phyloP scores from a whole-genome alignment of 2,329 filamentous ascomycete genomes.

The Colletotrichum sp. region DNA sequence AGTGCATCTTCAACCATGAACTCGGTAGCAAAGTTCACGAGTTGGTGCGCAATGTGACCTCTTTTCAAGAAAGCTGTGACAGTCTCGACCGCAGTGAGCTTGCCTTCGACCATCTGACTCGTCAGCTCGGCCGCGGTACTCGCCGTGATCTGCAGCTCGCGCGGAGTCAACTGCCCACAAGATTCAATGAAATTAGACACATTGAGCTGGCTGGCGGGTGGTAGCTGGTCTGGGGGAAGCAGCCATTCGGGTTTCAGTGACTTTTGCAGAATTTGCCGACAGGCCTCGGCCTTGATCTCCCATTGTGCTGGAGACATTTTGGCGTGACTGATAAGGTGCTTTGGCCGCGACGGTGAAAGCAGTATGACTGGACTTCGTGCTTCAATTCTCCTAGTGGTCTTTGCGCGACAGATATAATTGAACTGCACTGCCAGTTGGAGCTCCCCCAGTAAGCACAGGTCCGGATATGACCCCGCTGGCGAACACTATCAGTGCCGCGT shows the following conservation, averaged over 20 bases:
- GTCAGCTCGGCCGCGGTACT: slow-evolving; percentile 35
- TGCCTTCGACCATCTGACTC: slow-evolving; percentile 25
- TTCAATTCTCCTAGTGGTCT: not conserved
- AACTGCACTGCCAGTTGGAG: not conserved
- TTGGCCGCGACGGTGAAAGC: not conserved
- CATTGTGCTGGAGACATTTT: not conserved
- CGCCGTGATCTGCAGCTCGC: slow-evolving; percentile 43
- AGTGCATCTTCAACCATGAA: slow-evolving; percentile 45
- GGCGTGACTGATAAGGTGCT: not conserved
- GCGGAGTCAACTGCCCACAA: slow-evolving; percentile 34
- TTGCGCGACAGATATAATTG: not conserved
- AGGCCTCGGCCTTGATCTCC: not conserved
- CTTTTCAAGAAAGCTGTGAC: slow-evolving; percentile 53
- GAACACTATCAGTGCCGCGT: not conserved
- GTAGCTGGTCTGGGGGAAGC: not conserved
- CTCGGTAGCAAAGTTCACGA: slow-evolving; percentile 31
- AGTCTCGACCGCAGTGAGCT: slow-evolving; percentile 37
- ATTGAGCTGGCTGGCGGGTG: not conserved
- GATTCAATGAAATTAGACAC: slow-evolving; percentile 1
- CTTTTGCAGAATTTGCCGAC: not conserved
- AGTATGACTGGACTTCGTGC: not conserved
- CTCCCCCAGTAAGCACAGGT: not conserved
- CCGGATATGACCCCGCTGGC: not conserved
- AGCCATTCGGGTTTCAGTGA: slow-evolving; percentile 7
- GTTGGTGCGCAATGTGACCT: slow-evolving; percentile 53